These are phyloP conservation scores for Ogataea pini DNA, from an alignment of 805 yeast species.

Conservation along the genomic window DNA sequence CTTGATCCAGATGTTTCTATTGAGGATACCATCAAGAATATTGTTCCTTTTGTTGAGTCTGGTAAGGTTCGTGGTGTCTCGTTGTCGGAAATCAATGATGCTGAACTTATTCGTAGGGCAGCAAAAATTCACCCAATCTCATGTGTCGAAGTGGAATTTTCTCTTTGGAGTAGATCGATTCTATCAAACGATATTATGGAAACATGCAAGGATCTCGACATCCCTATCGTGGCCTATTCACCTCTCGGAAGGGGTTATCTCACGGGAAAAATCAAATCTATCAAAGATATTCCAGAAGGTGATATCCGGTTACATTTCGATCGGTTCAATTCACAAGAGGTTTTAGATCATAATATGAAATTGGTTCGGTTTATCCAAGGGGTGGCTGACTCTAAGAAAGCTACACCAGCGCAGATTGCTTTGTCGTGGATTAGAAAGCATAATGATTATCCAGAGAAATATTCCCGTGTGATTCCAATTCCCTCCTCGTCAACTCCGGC, in stretches of 20 bases:
- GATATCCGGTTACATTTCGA: slow-evolving; percentile 56
- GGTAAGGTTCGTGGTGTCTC: slow-evolving; percentile 74
- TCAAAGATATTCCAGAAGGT: slow-evolving; percentile 51
- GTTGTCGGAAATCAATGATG: slow-evolving; percentile 65
- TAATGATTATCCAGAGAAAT: slow-evolving; percentile 37
- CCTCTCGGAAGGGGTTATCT: slow-evolving; percentile 81
- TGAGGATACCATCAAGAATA: slow-evolving; percentile 56
- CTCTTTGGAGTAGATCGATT: slow-evolving; percentile 66
- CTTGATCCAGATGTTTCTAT: slow-evolving; percentile 57
- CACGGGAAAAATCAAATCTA: slow-evolving; percentile 57
- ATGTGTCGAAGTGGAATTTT: slow-evolving; percentile 77
- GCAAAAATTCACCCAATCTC: slow-evolving; percentile 55
- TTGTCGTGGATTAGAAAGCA: slow-evolving; percentile 62
- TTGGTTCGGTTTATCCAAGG: slow-evolving; percentile 51
- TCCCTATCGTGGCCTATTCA: slow-evolving; percentile 78
- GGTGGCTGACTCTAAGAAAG: slow-evolving; percentile 47
- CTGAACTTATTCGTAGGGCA: slow-evolving; percentile 61
- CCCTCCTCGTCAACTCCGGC: slow-evolving; percentile 69
- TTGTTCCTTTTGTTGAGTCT: slow-evolving; percentile 58
- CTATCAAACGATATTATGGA: slow-evolving; percentile 62
- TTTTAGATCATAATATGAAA: slow-evolving; percentile 48
- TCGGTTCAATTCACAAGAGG: slow-evolving; percentile 58
- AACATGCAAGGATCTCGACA: slow-evolving; percentile 53
- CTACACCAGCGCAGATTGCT: slow-evolving; percentile 66
- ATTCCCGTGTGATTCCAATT: slow-evolving; percentile 68